These are phyloP conservation scores for Podospora pseudoanserina DNA, from an alignment of 495 filamentous ascomycete species.

Conservation along the genomic window DNA sequence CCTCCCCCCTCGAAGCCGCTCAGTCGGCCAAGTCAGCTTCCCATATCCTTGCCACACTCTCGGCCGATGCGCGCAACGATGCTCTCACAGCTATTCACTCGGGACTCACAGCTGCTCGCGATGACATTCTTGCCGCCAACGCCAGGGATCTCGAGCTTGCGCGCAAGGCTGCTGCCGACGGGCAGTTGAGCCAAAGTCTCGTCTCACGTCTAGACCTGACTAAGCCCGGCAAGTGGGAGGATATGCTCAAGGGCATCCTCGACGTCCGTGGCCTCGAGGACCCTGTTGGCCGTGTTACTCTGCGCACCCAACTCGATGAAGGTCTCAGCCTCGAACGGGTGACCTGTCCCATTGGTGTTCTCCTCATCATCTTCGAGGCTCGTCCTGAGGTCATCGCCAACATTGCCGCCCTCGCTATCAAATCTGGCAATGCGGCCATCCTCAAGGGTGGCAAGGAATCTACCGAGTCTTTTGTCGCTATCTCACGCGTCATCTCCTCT, in stretches of 20 bases:
- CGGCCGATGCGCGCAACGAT: slow-evolving; percentile 66
- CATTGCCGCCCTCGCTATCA: slow-evolving; percentile 93
- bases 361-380: slow-evolving; percentile 97
- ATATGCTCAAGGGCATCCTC: slow-evolving; percentile 94
- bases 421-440: slow-evolving; percentile 96
- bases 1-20: slow-evolving; percentile 62
- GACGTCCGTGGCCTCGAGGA: slow-evolving; percentile 84
- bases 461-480: slow-evolving; percentile 84
- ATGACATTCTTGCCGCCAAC: slow-evolving; percentile 82
- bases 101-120: slow-evolving; percentile 62
- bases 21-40: slow-evolving; percentile 67
- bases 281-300: slow-evolving; percentile 82
- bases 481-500: slow-evolving; percentile 76
- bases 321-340: slow-evolving; percentile 79
- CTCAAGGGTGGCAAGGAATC: slow-evolving; percentile 98
- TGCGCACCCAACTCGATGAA: slow-evolving; percentile 85
- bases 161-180: slow-evolving; percentile 63
- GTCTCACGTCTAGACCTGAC: slow-evolving; percentile 87
- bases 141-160: slow-evolving; percentile 73
- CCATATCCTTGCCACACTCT: slow-evolving; percentile 62
- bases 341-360: slow-evolving; percentile 89
- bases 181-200: slow-evolving; percentile 75
- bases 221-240: slow-evolving; percentile 87
- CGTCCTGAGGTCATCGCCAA: slow-evolving; percentile 98
- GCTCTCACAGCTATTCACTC: slow-evolving; percentile 78